Base-by-base conservation (phyloP, 208 protist species). In the Strigomonas galati region DNA sequence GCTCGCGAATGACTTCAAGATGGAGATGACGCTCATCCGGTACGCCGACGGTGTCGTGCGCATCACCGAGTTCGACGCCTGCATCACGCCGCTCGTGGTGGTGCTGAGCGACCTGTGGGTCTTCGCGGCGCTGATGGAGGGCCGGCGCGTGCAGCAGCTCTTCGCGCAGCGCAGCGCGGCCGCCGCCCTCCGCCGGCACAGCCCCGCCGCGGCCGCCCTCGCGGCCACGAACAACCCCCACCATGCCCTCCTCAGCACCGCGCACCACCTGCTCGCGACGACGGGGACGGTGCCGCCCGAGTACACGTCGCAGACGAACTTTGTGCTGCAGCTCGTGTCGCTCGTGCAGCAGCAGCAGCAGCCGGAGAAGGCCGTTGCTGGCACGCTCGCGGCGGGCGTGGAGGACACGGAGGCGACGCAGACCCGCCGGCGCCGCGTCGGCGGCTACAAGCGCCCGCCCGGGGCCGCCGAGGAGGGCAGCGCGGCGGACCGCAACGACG, bases 11-110 rank as follows among this genome's bases (percentile, higher is more conserved):
- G 74, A 82, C 52, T 31, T 84, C 19, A 59, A 79, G 51, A 21
- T 73, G 27, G 32, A 67, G 26, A 76, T 62, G 64, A 78, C 68
- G 56, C 62, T 76, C 27, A 78, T 87, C 54, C 70, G 81, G 67
- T 89, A 78, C 57, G 69, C 82, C 2, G 84, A 87, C 55, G 87
- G 84, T 28, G 74, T 86, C 53, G 69, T 65, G 12, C 84, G 84
- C 27, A 59, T 89, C 15, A 88, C 76, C 37, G 82, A 90, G 52
- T 74, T 85, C 48, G 71, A 64, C n/a, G 74, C 26, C 35, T 70
- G 35, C 2, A 28, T 91, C 21, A 73, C 84, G 9, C 73, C 84
- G n/a, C 71, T 94, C 23, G 82, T 81, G 24, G 46, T 91, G 40
- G 30, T 74, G 43, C 46, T 91, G 15, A 81, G 67, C 21, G 87